Percentiles rank a stretch among this genome's conserved stretches.
These are phyloP conservation scores for Leccinum brunneo-olivaceum DNA, from an alignment of 1,284 basidiomycete genomes.

Conservation along the genomic window DNA sequence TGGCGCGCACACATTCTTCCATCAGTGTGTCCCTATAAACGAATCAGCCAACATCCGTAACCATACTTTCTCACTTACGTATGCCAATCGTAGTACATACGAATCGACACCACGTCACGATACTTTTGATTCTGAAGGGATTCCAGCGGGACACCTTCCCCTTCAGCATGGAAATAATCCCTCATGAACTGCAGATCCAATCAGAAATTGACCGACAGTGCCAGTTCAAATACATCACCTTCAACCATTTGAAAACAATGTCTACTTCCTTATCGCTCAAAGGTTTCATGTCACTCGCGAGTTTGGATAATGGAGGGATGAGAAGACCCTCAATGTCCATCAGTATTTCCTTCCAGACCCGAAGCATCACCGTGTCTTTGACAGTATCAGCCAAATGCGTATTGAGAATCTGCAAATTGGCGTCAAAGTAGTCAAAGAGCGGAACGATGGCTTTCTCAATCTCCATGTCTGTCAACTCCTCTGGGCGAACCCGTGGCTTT, in stretches of 20 bases:
- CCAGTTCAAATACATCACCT: conserved; percentile 40
- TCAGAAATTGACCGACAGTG: not conserved
- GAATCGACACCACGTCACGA: conserved; percentile 83
- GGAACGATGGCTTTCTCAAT: conserved; percentile 92
- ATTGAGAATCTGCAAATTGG: conserved; percentile 88
- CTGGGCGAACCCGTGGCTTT: conserved; percentile 63
- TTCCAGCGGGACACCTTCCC: conserved; percentile 85
- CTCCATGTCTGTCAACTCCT: conserved; percentile 83
- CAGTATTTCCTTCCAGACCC: conserved; percentile 96
- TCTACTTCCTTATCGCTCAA: conserved; percentile 94
- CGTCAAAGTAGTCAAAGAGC: conserved; percentile 95
- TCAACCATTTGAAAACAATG: conserved; percentile 97
- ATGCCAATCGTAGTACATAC: conserved; percentile 90
- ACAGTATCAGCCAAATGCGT: conserved; percentile 80
- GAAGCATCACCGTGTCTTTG: conserved; percentile 89
- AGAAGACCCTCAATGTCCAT: conserved; percentile 83
- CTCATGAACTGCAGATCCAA: conserved; percentile 64
- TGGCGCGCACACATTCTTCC: conserved; percentile 95
- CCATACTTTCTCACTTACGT: conserved; percentile 48
- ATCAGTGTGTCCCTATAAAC: conserved; percentile 73
- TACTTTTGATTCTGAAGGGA: conserved; percentile 95
- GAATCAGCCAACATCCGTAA: conserved; percentile 7
- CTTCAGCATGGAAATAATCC: conserved; percentile 93
- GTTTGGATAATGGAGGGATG: conserved; percentile 86
- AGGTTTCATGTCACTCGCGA: conserved; percentile 86